Base-by-base conservation (phyloP, 768 basidiomycete species). In the Lactarius sp. region DNA sequence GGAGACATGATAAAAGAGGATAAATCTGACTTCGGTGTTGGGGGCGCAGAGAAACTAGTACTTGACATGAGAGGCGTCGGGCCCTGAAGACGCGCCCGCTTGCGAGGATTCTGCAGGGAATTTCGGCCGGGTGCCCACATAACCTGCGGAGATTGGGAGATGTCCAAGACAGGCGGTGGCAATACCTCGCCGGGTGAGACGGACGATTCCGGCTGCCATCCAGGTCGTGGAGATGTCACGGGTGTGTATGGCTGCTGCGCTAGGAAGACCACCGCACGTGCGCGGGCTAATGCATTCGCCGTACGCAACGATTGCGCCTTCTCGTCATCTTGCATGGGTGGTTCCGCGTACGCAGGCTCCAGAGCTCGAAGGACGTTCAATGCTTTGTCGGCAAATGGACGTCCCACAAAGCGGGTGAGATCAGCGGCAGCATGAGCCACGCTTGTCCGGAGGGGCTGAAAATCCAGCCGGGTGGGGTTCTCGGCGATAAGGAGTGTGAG, bases 401-500 rank as follows among this genome's bases (percentile, higher is more conserved):
- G 77, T 20, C 84, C 86, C 27, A 82, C 81, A 61, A 81, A 83
- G 69, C 85, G 83, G 64, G 88, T 86, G 34, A 92, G 78, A 20
- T 84, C 85, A 13, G 77, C 71, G 64, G 86, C 80, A 14, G 87
- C 85, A 71, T 86, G 87, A 69, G 81, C 82, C 70, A 93, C 87
- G 69, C 86, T 88, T 39, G 82, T 81, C 20, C 90, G 86, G 76
- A 91, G 91, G 41, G 90, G 78, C 34, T 82, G 83, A 49, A 88
- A 88, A 31, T 87, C 90, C 51, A 87, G 86, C 66, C 90, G 89
- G 65, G 88, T 88, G 56, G 89, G 87, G 69, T 89, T 86, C 41
- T 85, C 82, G 69, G 92, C 86, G 54, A 92, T 81, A 69, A 92
- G 90, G 76, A 92, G 92, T n/a, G 88, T 88, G 81, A 92, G 91